Evolutionary conservation across 495 filamentous ascomycete species (phyloP).

Genomic region (Hypoxylon fragiforme): DNA sequence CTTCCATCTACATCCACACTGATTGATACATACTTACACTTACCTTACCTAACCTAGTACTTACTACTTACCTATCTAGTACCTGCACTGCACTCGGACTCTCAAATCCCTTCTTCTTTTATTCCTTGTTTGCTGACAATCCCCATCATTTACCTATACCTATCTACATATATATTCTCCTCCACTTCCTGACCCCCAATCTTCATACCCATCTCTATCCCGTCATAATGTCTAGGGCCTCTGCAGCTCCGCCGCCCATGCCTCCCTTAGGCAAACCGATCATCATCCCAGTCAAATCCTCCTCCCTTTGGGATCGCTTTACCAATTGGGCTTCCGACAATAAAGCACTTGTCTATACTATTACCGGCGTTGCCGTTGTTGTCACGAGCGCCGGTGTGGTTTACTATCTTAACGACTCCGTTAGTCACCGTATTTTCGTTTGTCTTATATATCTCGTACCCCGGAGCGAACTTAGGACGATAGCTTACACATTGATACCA

Average conservation of each 20-base stretch:
- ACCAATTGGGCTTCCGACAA: conserved; percentile 93
- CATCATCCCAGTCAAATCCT: conserved; percentile 53
- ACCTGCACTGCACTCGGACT: too few relatives aligned
- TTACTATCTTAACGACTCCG: conserved; percentile 74
- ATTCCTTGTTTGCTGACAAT: conserved; percentile 1
- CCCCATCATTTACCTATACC: not conserved
- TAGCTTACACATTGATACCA: conserved; percentile 4
- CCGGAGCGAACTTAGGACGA: too few relatives aligned
- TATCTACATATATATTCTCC: not conserved
- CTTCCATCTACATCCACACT: too few relatives aligned
- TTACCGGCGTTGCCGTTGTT: conserved; percentile 90
- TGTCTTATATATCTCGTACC: too few relatives aligned
- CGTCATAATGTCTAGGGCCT: conserved; percentile 46
- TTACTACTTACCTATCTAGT: too few relatives aligned
- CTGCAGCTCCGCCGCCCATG: conserved; percentile 45
- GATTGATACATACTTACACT: too few relatives aligned
- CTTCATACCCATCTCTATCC: not conserved
- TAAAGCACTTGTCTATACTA: conserved; percentile 92
- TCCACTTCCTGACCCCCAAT: conserved; percentile 2
- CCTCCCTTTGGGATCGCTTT: conserved; percentile 85
- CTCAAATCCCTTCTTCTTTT: too few relatives aligned
- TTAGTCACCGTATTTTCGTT: conserved; percentile 32
- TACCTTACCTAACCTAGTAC: too few relatives aligned
- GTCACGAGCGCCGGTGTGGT: conserved; percentile 86
- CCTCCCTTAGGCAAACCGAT: conserved; percentile 43